Evolutionary conservation across 176 grass and related monocot genomes (phyloP).

Genomic region (Oryza nivara): DNA sequence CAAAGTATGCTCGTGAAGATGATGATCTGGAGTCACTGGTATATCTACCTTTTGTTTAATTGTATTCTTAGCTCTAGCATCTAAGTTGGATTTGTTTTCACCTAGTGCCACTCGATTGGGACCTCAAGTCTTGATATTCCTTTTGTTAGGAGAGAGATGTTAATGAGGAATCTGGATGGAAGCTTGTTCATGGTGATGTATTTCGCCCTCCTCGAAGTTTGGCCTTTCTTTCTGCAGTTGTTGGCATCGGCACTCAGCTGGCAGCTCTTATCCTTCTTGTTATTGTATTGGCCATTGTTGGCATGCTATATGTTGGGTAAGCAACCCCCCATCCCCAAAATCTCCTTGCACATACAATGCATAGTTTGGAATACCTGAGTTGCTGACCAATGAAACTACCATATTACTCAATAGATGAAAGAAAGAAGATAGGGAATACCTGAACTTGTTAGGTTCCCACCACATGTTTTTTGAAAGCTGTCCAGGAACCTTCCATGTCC

Average conservation of each 20-base stretch:
- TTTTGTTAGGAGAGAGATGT: conserved; percentile 85
- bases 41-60: conserved; percentile 37
- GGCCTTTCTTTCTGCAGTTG: conserved; percentile 84
- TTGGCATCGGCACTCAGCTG: conserved; percentile 90
- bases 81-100: background rate
- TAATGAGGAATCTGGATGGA: conserved; percentile 99
- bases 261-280: conserved; percentile 92
- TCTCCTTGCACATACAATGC: conserved; percentile 3
- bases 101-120: background rate
- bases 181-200: conserved; percentile 96
- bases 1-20: conserved; percentile 99
- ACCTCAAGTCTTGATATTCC: conserved; percentile 24
- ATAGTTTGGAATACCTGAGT: conserved; percentile 21
- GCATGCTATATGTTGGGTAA: conserved; percentile 97
- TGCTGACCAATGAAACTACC: background rate
- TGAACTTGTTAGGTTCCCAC: background rate
- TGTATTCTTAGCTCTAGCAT: conserved; percentile 33
- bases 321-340: conserved; percentile 2
- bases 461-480: conserved; percentile 1
- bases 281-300: conserved; percentile 91
- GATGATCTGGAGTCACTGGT: conserved; percentile 92
- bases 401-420: background rate
- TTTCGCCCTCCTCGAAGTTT: conserved; percentile 79
- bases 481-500: background rate
- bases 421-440: background rate